These are phyloP conservation scores for Daldinia sp. DNA, from an alignment of 2,329 filamentous ascomycete genomes.

Conservation along the genomic window DNA sequence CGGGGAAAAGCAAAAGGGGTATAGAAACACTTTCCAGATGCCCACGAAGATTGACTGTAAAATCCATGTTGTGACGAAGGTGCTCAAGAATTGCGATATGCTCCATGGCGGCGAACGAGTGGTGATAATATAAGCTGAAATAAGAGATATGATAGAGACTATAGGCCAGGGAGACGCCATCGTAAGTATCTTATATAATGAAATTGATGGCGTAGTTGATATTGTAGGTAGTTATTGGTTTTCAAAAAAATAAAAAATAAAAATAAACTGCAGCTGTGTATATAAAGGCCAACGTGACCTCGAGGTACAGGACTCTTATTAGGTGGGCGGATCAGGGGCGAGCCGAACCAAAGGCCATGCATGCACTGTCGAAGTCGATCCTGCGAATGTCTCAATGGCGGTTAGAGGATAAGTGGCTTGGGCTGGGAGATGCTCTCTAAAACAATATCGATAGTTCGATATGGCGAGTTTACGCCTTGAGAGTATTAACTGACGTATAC, in stretches of 20 bases:
- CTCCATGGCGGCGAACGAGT: conserved; percentile 46
- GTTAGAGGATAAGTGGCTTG: neutral
- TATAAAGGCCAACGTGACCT: neutral
- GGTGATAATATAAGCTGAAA: conserved; percentile 46
- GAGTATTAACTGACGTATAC: neutral
- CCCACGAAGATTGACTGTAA: conserved; percentile 48
- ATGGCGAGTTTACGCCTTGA: neutral
- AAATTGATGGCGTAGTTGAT: neutral
- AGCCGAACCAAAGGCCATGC: conserved; percentile 14
- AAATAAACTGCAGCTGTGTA: neutral
- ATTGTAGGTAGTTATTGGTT: neutral
- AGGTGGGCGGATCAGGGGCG: conserved; percentile 13
- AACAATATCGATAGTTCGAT: neutral
- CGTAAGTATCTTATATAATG: conserved; percentile 7
- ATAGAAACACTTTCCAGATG: conserved; percentile 57
- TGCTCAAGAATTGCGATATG: conserved; percentile 43
- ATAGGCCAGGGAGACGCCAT: conserved; percentile 45
- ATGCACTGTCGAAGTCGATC: conserved; percentile 1
- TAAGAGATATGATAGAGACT: conserved; percentile 44
- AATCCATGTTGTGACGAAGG: conserved; percentile 50
- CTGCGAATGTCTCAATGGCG: neutral
- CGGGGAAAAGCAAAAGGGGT: conserved; percentile 60
- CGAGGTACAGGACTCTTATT: neutral
- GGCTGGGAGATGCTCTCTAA: neutral
- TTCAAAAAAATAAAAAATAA: neutral